Conservation (phyloP, 225 moss, liverwort and hornwort species). For the Sphagnum tenellum region DNA sequence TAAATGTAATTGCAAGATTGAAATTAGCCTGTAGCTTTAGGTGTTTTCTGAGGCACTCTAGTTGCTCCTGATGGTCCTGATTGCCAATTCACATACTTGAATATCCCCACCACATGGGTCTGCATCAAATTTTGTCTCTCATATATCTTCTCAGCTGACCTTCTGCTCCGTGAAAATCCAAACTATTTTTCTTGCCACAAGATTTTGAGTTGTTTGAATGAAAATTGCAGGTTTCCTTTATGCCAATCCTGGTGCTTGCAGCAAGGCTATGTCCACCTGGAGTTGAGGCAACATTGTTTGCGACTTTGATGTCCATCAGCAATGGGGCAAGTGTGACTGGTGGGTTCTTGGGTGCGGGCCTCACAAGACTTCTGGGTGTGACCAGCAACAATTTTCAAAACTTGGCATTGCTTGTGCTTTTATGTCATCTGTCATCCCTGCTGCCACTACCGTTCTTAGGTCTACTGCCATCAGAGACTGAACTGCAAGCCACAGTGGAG, state of each 20-base stretch:
- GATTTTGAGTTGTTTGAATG: background rate
- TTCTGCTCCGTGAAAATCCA: no score
- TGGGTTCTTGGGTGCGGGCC: constrained; percentile 74
- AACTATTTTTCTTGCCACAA: background rate
- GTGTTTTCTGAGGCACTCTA: background rate
- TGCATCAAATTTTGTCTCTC: no score
- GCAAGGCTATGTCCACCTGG: constrained; percentile 93
- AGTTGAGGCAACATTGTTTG: constrained; percentile 92
- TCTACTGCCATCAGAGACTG: constrained; percentile 73
- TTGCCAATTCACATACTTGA: background rate
- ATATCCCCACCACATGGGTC: background rate
- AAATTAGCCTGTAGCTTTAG: no score
- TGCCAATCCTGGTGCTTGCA: constrained; percentile 96
- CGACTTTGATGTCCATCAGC: constrained; percentile 96
- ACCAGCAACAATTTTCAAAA: constrained; percentile 79
- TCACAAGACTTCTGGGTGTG: constrained; percentile 66
- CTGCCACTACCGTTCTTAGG: constrained; percentile 77
- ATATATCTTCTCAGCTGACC: no score
- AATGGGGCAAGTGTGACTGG: constrained; percentile 85
- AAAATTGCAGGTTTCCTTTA: constrained; percentile 70
- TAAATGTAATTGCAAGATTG: background rate
- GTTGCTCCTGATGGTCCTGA: background rate
- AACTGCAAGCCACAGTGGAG: constrained; percentile 61
- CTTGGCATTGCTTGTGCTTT: constrained; percentile 46
- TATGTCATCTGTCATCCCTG: constrained; percentile 72